Conservation (phyloP, 371 early-diverging fungal genomes). For the Phascolomyces articulosus region DNA sequence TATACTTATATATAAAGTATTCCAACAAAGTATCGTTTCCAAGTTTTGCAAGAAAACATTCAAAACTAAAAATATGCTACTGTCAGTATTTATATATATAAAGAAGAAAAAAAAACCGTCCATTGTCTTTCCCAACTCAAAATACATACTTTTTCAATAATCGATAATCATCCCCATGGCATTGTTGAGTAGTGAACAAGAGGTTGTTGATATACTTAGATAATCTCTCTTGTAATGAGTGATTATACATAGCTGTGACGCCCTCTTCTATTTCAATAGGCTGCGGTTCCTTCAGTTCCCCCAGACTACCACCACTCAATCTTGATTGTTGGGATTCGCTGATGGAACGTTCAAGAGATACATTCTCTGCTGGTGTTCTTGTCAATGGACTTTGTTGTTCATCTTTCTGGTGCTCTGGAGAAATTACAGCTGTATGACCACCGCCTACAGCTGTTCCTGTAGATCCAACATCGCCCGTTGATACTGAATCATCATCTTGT, state of each 20-base stretch:
- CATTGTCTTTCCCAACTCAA: too few relatives aligned
- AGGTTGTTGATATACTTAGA: neutral
- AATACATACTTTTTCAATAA: slow-evolving; percentile 30
- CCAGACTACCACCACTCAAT: neutral
- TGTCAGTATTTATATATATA: too few relatives aligned
- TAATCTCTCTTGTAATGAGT: neutral
- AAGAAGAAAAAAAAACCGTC: too few relatives aligned
- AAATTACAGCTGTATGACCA: neutral
- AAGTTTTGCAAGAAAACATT: slow-evolving; percentile 22
- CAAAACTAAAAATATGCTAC: slow-evolving; percentile 8
- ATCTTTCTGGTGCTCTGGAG: too few relatives aligned
- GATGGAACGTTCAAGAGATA: neutral
- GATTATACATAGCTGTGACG: neutral
- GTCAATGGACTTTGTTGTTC: neutral
- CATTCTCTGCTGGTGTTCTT: neutral
- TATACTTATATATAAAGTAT: slow-evolving; percentile 11
- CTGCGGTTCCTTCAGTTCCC: neutral
- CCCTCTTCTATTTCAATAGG: neutral
- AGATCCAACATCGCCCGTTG: slow-evolving; percentile 24
- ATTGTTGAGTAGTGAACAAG: neutral
- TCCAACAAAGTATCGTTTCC: slow-evolving; percentile 12
- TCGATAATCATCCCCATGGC: slow-evolving; percentile 24
- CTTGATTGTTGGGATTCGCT: neutral
- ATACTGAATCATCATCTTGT: slow-evolving; percentile 12
- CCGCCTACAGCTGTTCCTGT: slow-evolving; percentile 29